Evolutionary conservation across 768 basidiomycete species (phyloP).

Genomic region (Lactarius vividus): DNA sequence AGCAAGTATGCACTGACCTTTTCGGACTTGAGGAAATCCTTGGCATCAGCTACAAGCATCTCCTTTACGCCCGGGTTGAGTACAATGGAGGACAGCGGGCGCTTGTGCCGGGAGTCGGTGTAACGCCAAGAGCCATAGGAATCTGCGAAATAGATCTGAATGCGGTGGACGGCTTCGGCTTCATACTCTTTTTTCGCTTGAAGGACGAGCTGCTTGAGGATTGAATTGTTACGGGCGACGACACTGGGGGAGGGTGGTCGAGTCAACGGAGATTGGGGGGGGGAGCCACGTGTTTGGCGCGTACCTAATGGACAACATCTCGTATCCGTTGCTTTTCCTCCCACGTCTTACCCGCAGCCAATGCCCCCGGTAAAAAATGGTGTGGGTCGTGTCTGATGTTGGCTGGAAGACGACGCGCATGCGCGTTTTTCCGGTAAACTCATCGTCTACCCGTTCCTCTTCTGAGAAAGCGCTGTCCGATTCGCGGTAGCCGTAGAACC

Average conservation of each 20-base stretch:
- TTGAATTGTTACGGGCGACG: conserved; percentile 77
- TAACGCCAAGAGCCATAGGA: conserved; percentile 85
- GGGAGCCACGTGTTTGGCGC: conserved; percentile 24
- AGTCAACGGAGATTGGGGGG: conserved; percentile 6
- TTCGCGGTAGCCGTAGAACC: conserved; percentile 45
- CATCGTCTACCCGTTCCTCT: conserved; percentile 47
- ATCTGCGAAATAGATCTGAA: conserved; percentile 89
- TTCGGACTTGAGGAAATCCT: conserved; percentile 81
- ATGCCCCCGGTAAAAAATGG: conserved; percentile 82
- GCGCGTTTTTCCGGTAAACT: conserved; percentile 60
- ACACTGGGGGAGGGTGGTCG: conserved; percentile 47
- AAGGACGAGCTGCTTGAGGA: conserved; percentile 85
- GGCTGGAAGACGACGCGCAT: conserved; percentile 87
- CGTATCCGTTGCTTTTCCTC: conserved; percentile 67
- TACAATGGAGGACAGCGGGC: conserved; percentile 85
- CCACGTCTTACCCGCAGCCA: conserved; percentile 76
- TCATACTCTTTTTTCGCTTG: conserved; percentile 90
- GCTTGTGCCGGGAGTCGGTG: conserved; percentile 84
- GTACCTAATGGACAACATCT: conserved; percentile 75
- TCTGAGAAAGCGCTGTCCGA: conserved; percentile 57
- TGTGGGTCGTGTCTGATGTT: conserved; percentile 83
- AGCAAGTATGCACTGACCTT: conserved; percentile 46
- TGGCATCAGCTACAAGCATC: conserved; percentile 78
- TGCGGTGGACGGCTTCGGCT: conserved; percentile 80
- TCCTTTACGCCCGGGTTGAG: conserved; percentile 88